phyloP scores from a whole-genome alignment of 805 yeast genomes.

The Ogataea trehalophila region DNA sequence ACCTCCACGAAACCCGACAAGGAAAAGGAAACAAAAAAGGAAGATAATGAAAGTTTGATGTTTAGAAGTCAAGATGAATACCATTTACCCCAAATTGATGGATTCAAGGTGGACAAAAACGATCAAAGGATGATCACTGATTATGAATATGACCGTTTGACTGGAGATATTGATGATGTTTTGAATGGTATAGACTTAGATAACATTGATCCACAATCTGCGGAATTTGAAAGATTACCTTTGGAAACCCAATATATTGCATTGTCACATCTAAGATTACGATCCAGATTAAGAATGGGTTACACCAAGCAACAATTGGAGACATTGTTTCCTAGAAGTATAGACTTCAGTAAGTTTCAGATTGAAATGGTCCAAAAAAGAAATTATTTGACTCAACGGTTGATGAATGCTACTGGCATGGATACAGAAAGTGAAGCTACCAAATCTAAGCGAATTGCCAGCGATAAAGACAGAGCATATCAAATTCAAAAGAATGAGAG shows the following conservation, averaged over 20 bases:
- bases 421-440: constrained; percentile 40
- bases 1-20: constrained; percentile 4
- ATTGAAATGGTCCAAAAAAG: constrained; percentile 89
- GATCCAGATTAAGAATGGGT: constrained; percentile 93
- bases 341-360: constrained; percentile 91
- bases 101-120: constrained; percentile 41
- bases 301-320: constrained; percentile 86
- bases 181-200: constrained; percentile 68
- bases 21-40: not conserved
- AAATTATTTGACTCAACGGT: constrained; percentile 80
- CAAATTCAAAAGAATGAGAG: constrained; percentile 68
- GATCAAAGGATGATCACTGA: constrained; percentile 76
- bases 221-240: constrained; percentile 74
- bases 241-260: constrained; percentile 83
- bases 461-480: constrained; percentile 76
- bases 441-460: constrained; percentile 62
- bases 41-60: constrained; percentile 19
- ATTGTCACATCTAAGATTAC: constrained; percentile 71
- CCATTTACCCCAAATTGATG: constrained; percentile 68
- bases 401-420: constrained; percentile 82
- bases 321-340: constrained; percentile 71
- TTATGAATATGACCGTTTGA: constrained; percentile 61
- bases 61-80: constrained; percentile 73
- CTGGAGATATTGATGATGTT: constrained; percentile 51
- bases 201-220: constrained; percentile 76